A percentile compares a stretch with the other conserved stretches of the same genome.
Conservation (phyloP, 2,329 filamentous ascomycete species). For the Rhinocladiella similis region DNA sequence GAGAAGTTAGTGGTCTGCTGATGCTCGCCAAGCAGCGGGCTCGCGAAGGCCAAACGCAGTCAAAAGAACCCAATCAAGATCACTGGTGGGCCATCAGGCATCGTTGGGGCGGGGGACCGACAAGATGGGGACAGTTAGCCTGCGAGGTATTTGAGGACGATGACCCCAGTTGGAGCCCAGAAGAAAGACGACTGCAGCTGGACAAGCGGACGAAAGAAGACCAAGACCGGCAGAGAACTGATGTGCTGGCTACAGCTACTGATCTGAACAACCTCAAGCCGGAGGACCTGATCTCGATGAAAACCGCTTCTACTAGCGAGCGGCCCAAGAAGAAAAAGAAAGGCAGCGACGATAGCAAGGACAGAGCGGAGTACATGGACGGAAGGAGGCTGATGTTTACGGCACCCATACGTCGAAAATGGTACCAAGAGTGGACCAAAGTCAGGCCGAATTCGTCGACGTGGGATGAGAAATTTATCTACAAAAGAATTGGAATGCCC, state of each 20-base stretch:
- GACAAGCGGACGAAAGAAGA: conserved; percentile 21
- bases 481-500: conserved; percentile 23
- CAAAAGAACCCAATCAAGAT: conserved; percentile 51
- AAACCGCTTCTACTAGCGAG: conserved; percentile 14
- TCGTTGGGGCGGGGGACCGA: conserved; percentile 56
- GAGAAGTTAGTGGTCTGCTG: conserved; percentile 59
- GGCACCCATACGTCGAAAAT: conserved; percentile 26
- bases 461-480: conserved; percentile 30
- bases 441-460: conserved; percentile 23
- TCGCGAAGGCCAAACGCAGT: conserved; percentile 54
- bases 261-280: conserved; percentile 22
- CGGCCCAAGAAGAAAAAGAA: conserved; percentile 35
- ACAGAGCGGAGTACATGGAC: conserved; percentile 25
- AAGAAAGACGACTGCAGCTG: conserved; percentile 31
- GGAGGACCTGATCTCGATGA: conserved; percentile 25
- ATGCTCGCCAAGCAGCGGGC: conserved; percentile 61
- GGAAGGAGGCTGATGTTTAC: conserved; percentile 26
- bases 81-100: conserved; percentile 61
- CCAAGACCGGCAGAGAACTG: conserved; percentile 20
- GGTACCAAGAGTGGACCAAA: conserved; percentile 29
- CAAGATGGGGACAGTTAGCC: conserved; percentile 35
- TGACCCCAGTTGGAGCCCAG: conserved; percentile 35
- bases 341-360: conserved; percentile 11
- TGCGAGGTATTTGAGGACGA: conserved; percentile 28
- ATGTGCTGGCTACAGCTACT: conserved; percentile 6